Evolutionary conservation across 78 protist genomes (phyloP).

Genomic region (Cyanophora paradoxa): DNA sequence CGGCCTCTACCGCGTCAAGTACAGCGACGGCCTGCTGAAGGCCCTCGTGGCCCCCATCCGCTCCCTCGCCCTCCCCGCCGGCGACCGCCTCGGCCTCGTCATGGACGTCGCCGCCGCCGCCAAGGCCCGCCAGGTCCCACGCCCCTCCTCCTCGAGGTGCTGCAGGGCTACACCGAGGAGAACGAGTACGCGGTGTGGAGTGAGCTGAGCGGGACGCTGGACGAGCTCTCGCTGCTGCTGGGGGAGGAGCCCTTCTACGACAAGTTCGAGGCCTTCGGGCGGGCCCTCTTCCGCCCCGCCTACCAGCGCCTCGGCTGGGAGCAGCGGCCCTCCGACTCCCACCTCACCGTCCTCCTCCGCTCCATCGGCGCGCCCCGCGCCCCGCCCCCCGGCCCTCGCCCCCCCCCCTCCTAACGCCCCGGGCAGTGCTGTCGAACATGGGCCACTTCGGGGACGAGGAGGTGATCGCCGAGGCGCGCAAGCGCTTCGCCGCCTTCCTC

Average conservation of each 20-base stretch:
- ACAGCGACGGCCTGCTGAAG: slow-evolving; percentile 16
- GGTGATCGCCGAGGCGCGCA: neutral
- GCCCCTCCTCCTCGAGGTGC: slow-evolving; percentile 34
- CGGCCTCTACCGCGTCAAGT: slow-evolving; percentile 67
- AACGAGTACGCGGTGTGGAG: slow-evolving; percentile 43
- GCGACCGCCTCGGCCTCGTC: slow-evolving; percentile 5
- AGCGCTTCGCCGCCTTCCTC: neutral
- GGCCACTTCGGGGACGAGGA: neutral
- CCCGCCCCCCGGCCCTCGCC: no score
- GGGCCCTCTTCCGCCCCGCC: neutral
- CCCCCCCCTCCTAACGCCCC: neutral
- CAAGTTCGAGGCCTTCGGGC: slow-evolving; percentile 5
- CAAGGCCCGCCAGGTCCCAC: neutral
- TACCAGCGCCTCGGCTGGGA: slow-evolving; percentile 37
- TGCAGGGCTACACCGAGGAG: slow-evolving; percentile 23
- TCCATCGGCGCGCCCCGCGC: neutral
- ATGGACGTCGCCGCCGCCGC: slow-evolving; percentile 10
- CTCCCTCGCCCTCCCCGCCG: slow-evolving; percentile 4
- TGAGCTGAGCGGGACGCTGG: slow-evolving; percentile 1
- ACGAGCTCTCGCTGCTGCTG: neutral
- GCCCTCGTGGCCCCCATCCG: neutral
- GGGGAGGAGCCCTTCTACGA: slow-evolving; percentile 6
- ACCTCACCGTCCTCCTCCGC: neutral
- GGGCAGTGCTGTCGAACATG: neutral
- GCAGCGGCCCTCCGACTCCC: neutral